Conservation (phyloP, 768 basidiomycete species). For the Scleroderma bovista region DNA sequence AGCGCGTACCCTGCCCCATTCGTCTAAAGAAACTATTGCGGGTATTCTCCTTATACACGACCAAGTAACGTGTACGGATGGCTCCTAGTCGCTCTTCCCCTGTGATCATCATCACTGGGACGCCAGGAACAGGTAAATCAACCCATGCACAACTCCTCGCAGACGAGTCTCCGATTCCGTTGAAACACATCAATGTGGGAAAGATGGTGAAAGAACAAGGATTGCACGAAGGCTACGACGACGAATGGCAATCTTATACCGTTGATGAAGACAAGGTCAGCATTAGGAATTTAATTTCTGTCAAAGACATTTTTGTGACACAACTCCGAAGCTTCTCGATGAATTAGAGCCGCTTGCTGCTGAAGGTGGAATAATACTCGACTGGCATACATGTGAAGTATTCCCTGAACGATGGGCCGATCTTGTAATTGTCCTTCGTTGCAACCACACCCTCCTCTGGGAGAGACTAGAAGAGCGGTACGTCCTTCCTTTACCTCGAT, state of each 20-base stretch:
- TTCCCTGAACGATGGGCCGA: conserved; percentile 98
- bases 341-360: conserved; percentile 71
- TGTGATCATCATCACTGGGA: conserved; percentile 82
- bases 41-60: too few relatives aligned
- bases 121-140: conserved; percentile 94
- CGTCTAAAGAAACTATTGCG: too few relatives aligned
- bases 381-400: conserved; percentile 91
- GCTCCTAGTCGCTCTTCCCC: conserved; percentile 33
- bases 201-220: conserved; percentile 81
- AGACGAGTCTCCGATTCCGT: conserved; percentile 59
- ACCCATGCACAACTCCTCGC: conserved; percentile 85
- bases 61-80: neutral
- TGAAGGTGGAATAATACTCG: conserved; percentile 77
- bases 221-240: conserved; percentile 80
- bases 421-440: conserved; percentile 87
- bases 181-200: conserved; percentile 85
- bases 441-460: conserved; percentile 85
- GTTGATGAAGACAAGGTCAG: conserved; percentile 95
- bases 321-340: conserved; percentile 63
- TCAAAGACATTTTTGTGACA: neutral
- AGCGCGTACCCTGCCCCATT: too few relatives aligned
- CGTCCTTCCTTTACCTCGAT: conserved; percentile 10
- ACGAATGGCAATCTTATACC: conserved; percentile 92
- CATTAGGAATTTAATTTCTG: neutral
- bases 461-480: conserved; percentile 87